These are phyloP conservation scores for Colletotrichum brevisporum DNA, from an alignment of 2,329 filamentous ascomycete genomes.

Conservation along the genomic window DNA sequence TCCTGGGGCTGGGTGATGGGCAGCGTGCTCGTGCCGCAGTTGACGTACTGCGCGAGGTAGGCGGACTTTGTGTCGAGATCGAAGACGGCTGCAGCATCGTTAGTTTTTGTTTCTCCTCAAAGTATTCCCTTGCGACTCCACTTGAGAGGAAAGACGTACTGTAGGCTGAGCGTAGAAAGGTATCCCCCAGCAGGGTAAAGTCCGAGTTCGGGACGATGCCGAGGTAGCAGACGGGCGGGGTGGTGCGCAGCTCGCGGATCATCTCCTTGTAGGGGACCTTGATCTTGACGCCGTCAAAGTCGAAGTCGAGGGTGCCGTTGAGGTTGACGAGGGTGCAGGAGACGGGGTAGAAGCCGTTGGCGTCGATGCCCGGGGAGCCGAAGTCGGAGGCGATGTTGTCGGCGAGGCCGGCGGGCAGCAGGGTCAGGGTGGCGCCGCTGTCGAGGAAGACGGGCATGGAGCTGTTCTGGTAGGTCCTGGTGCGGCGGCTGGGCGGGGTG, in stretches of 20 bases:
- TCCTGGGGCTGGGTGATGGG: conserved; percentile 32
- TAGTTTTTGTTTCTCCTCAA: no score
- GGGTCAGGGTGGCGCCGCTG: conserved; percentile 77
- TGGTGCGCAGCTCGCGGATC: conserved; percentile 52
- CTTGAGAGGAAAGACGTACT: no score
- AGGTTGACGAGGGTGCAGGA: conserved; percentile 59
- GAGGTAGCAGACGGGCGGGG: conserved; percentile 59
- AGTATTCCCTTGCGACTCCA: no score
- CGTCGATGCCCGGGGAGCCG: conserved; percentile 55
- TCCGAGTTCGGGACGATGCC: conserved; percentile 62
- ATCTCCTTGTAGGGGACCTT: conserved; percentile 65
- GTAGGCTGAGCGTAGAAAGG: conserved; percentile 70
- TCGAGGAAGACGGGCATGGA: conserved; percentile 75
- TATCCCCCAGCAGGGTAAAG: conserved; percentile 70
- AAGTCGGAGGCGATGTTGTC: conserved; percentile 64
- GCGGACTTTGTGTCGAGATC: conserved; percentile 64
- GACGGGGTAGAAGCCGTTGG: conserved; percentile 61
- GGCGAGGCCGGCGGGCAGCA: conserved; percentile 72
- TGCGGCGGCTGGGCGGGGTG: conserved; percentile 53
- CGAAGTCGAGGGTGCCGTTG: conserved; percentile 63
- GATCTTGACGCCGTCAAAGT: conserved; percentile 63
- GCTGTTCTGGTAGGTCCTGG: conserved; percentile 46
- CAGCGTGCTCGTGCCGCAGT: conserved; percentile 59
- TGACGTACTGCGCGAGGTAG: conserved; percentile 65
- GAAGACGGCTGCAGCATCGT: conserved; percentile 58